Evolutionary conservation across 345 rosid genomes (phyloP).

Genomic region (Salix arbutifolia): DNA sequence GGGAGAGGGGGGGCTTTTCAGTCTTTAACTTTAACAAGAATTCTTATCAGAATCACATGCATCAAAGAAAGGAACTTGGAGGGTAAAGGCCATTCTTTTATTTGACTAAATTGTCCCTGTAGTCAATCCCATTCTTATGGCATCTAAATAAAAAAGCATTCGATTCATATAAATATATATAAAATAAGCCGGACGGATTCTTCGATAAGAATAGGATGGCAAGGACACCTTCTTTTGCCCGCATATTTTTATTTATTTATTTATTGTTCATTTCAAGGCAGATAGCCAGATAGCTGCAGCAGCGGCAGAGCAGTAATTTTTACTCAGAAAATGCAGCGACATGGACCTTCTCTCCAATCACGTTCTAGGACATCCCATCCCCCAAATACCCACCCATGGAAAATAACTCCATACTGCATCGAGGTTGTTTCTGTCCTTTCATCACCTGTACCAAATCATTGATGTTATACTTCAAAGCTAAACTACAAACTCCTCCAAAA

Average conservation of each 20-base stretch:
- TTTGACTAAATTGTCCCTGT: constrained; percentile 19
- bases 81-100: constrained; percentile 1
- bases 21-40: constrained; percentile 4
- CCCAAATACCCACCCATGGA: not conserved
- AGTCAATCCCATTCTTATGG: not conserved
- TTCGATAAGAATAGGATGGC: constrained; percentile 24
- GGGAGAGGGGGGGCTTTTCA: not conserved
- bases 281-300: not conserved
- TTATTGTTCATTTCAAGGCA: constrained; percentile 35
- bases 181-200: constrained; percentile 34
- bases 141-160: not conserved
- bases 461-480: constrained; percentile 27
- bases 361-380: not conserved
- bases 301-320: not conserved
- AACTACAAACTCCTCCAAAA: constrained; percentile 8
- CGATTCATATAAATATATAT: not conserved
- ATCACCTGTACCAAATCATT: constrained; percentile 15
- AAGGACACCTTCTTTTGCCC: constrained; percentile 22
- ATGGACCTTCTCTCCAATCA: constrained; percentile 12
- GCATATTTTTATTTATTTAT: constrained; percentile 3
- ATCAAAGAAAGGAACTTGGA: constrained; percentile 19
- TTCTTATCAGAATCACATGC: constrained; percentile 25
- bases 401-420: not conserved
- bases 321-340: constrained; percentile 22
- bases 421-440: constrained; percentile 21